Base-by-base conservation (phyloP, 345 rosid species). In the Syzygium jambos region DNA sequence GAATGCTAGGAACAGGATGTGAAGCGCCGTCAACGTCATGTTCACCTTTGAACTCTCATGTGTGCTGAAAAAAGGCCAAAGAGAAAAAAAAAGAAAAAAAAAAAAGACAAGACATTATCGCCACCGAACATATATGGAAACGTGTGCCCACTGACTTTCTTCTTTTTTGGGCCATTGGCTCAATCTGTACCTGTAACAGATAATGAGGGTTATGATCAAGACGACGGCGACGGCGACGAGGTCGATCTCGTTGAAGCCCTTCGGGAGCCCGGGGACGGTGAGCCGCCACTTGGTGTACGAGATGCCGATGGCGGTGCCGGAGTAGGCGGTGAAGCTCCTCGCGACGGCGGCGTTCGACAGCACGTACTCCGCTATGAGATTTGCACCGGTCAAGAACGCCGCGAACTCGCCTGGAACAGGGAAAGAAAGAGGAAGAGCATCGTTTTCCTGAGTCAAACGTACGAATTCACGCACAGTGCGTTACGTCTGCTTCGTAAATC, bases 291-390 rank as follows among this genome's bases (percentile, higher is more conserved):
- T 94, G 0, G 95, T n/a, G 2, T 95, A 89, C 85, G 98, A 91
- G 86, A 94, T 86, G 51, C 99, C 99, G 59, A 97, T 88, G 6
- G 98, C 97, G 2, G 97, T 85, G 61, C 94, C 97, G 11, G 96
- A 85, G 51, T 96, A 97, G 13, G 96, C 91, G 0, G 98, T 93
- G 92, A 96, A 94, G 89, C 98, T 88, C 85, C 98, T 91, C 2
- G 98, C 95, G 2, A 97, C 95, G 19, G 98, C 99, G 38, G 99
- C 99, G 93, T 97, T 97, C 27, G 99, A 97, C 93, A 94, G 88
- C 84, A 96, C 98, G 91, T 97, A 97, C 82, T 97, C 99, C 94
- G 94, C 89, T 80, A 97, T 87, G 10, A 97, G 94, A 89, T 97
- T 97, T 16, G 97, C 93, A 16, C 99, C 99, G n/a, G 98, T 95